Conservation (phyloP, 139 green algal genomes). For the Astrephomene gubernaculifera region DNA sequence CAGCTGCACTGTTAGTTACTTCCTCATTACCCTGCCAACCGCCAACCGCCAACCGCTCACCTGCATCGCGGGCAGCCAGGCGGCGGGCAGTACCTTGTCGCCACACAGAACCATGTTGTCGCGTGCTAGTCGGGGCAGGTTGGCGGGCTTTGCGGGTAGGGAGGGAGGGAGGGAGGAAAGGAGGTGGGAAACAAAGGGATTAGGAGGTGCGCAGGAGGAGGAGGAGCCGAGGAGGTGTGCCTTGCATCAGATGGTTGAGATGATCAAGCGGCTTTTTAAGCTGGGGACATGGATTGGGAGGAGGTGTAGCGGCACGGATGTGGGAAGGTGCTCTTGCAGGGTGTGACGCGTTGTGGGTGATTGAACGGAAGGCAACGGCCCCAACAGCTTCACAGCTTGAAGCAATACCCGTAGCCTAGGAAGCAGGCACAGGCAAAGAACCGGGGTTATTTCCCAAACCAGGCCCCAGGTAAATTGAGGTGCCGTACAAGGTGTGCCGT, state of each 20-base stretch:
- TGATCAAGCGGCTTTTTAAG: no score
- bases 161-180: no score
- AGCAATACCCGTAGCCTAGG: no score
- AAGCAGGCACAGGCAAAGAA: no score
- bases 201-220: not conserved
- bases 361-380: no score
- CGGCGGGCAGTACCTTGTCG: constrained; percentile 29
- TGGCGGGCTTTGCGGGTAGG: not conserved
- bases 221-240: not conserved
- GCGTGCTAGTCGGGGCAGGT: not conserved
- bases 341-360: no score
- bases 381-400: no score
- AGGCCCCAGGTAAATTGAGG: not conserved
- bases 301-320: not conserved
- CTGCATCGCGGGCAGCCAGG: constrained; percentile 40
- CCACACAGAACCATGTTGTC: constrained; percentile 39
- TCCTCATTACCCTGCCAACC: not conserved
- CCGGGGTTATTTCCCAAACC: no score
- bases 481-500: not conserved
- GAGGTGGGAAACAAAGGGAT: not conserved
- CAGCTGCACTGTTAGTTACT: not conserved
- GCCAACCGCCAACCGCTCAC: not conserved
- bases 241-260: not conserved
- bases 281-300: no score
- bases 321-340: no score